A percentile compares a stretch with the other conserved stretches of the same genome.
phyloP scores from a whole-genome alignment of 2,329 filamentous ascomycete species.

The Apiospora aurea region DNA sequence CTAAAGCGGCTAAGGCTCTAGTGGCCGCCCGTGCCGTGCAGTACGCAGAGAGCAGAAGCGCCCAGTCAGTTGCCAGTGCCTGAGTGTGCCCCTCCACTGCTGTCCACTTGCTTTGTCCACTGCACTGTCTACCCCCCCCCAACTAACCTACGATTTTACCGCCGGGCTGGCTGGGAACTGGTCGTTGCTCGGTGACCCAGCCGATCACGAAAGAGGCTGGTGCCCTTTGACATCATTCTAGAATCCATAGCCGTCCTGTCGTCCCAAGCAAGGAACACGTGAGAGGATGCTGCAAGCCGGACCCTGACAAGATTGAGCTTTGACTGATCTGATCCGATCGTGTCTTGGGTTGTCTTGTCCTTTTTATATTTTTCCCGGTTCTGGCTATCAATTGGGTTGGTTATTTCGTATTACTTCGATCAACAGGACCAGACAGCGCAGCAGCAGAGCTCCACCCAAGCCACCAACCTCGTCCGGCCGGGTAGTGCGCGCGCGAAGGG shows the following conservation, averaged over 20 bases:
- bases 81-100: neutral
- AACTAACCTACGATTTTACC: neutral
- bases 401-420: neutral
- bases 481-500: slow-evolving; percentile 1
- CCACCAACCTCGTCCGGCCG: slow-evolving; percentile 17
- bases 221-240: slow-evolving; percentile 14
- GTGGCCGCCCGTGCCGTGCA: neutral
- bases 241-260: neutral
- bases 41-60: neutral
- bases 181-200: slow-evolving; percentile 18
- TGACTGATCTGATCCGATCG: neutral
- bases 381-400: neutral
- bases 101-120: neutral
- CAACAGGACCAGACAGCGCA: neutral
- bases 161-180: neutral
- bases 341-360: neutral
- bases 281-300: neutral
- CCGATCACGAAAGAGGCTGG: slow-evolving; percentile 11
- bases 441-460: slow-evolving; percentile 1
- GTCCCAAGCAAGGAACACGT: slow-evolving; percentile 2
- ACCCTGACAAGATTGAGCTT: neutral
- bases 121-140: neutral
- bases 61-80: too few species aligned
- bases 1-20: neutral
- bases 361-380: neutral